Conservation (phyloP, 129 eudicot genomes). For the Saposhnikovia divaricata region DNA sequence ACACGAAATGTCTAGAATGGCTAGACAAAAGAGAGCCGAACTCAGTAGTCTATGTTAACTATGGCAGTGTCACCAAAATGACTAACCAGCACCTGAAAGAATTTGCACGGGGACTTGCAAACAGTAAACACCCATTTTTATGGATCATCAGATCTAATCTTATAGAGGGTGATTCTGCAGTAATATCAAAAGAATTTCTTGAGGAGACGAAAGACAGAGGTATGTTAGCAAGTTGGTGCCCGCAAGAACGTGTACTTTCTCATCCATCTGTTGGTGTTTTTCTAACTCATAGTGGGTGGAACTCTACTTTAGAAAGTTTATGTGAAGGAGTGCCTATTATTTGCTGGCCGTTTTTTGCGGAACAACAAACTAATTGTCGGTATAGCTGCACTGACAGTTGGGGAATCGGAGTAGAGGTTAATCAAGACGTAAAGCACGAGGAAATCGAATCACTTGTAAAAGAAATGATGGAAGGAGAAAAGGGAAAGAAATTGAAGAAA, state of each 20-base stretch:
- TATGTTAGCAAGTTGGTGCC: conserved; percentile 25
- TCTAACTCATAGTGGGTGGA: conserved; percentile 41
- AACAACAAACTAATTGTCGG: conserved; percentile 36
- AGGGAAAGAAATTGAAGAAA: conserved; percentile 32
- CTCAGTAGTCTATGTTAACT: conserved; percentile 25
- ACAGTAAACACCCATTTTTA: conserved; percentile 20
- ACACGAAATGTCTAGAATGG: conserved; percentile 20
- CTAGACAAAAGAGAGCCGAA: conserved; percentile 19
- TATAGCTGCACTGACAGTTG: conserved; percentile 30
- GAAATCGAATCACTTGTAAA: conserved; percentile 27
- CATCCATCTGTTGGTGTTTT: conserved; percentile 28
- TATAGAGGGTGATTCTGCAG: conserved; percentile 11
- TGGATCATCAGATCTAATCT: conserved; percentile 17
- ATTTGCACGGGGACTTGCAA: conserved; percentile 22
- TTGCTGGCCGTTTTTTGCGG: conserved; percentile 44
- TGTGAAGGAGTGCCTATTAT: conserved; percentile 31
- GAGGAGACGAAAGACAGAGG: conserved; percentile 23
- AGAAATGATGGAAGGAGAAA: conserved; percentile 38
- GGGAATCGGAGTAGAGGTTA: conserved; percentile 42
- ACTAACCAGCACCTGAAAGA: conserved; percentile 14
- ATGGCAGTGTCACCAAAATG: conserved; percentile 20
- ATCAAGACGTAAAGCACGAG: conserved; percentile 32
- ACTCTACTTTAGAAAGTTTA: conserved; percentile 24
- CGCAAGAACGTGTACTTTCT: conserved; percentile 25
- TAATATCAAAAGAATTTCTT: conserved; percentile 19